A percentile compares a stretch with the other conserved stretches of the same genome.
Conservation (phyloP, 1,284 basidiomycete species). For the Singerocomus inundabilis region DNA sequence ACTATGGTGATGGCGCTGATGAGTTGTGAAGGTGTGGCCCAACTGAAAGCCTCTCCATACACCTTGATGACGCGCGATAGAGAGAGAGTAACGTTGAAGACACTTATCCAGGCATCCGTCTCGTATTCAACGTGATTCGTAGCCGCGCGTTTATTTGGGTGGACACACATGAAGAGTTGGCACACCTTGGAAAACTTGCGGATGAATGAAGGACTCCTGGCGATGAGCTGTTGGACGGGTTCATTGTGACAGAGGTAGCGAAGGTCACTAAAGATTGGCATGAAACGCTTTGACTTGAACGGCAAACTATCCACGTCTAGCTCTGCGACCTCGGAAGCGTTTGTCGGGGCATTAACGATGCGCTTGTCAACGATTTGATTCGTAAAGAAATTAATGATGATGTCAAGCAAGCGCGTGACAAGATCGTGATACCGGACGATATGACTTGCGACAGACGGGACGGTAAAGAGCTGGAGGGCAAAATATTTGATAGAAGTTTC, state of each 20-base stretch:
- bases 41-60: constrained; percentile 78
- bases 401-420: constrained; percentile 72
- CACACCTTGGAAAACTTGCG: constrained; percentile 62
- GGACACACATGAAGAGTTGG: constrained; percentile 87
- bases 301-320: constrained; percentile 81
- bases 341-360: constrained; percentile 48
- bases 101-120: constrained; percentile 90
- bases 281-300: constrained; percentile 92
- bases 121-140: constrained; percentile 90
- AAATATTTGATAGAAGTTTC: constrained; percentile 94
- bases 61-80: constrained; percentile 85
- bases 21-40: constrained; percentile 58
- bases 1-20: constrained; percentile 70
- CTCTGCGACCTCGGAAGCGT: constrained; percentile 26
- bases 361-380: constrained; percentile 74
- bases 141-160: constrained; percentile 83
- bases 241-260: constrained; percentile 75
- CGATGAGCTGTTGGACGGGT: constrained; percentile 76
- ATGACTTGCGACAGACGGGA: constrained; percentile 79
- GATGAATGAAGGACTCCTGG: constrained; percentile 55
- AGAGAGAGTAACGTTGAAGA: constrained; percentile 90
- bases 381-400: constrained; percentile 87
- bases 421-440: constrained; percentile 76
- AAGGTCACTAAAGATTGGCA: constrained; percentile 85
- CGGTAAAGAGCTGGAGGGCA: constrained; percentile 86